These are phyloP conservation scores for Grigorovia humatica DNA, from an alignment of 805 yeast genomes.

Conservation along the genomic window DNA sequence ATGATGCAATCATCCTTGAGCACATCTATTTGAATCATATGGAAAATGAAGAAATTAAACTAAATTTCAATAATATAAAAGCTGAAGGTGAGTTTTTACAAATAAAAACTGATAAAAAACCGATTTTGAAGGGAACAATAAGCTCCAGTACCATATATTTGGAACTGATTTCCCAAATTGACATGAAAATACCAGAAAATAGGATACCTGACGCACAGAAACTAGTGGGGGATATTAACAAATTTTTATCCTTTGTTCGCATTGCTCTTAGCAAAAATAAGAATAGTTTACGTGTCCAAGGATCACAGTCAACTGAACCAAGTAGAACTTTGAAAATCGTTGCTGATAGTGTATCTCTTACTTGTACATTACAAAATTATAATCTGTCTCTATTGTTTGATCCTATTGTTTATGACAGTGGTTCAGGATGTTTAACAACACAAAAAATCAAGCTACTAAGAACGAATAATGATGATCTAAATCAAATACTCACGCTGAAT, in stretches of 20 bases:
- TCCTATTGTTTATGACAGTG: conserved; percentile 1
- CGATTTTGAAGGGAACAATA: conserved; percentile 1
- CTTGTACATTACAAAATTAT: not conserved
- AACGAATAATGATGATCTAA: not conserved
- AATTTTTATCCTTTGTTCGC: not conserved
- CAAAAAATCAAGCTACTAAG: not conserved
- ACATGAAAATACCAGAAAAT: conserved; percentile 1
- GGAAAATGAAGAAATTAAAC: conserved; percentile 2
- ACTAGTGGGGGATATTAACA: too few species aligned
- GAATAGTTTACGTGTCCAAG: not conserved
- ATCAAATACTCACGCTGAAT: conserved; percentile 1
- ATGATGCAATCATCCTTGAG: conserved; percentile 1
- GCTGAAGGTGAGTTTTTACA: conserved; percentile 1
- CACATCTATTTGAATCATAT: conserved; percentile 5
- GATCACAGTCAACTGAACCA: not conserved
- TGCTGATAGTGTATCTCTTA: conserved; percentile 2
- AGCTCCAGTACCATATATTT: not conserved
- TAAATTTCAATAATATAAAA: conserved; percentile 3
- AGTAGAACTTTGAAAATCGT: not conserved
- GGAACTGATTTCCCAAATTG: not conserved
- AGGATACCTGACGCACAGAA: not conserved
- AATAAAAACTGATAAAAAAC: conserved; percentile 1
- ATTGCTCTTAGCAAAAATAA: not conserved
- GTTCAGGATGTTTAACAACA: not conserved
- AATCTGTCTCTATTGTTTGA: conserved; percentile 3